Percentiles rank a stretch among this genome's conserved stretches.
phyloP scores from a whole-genome alignment of 192 early-diverging fungal species.

The Backusella macrospora region DNA sequence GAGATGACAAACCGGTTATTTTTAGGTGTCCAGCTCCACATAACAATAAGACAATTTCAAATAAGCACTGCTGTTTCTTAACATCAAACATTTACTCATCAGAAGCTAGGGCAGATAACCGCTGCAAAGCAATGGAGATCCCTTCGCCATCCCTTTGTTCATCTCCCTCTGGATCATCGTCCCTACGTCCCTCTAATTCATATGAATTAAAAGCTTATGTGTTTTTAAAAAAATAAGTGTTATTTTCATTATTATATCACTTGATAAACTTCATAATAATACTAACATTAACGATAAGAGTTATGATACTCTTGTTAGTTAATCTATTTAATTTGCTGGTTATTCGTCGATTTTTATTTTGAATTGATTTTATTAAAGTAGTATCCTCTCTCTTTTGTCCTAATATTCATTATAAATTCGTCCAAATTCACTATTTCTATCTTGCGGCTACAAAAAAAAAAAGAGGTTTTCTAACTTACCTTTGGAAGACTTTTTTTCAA shows the following conservation, averaged over 20 bases:
- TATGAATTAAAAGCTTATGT: background rate
- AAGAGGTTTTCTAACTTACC: no score
- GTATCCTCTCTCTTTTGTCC: background rate
- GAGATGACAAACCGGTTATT: background rate
- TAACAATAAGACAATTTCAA: background rate
- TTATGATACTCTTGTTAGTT: background rate
- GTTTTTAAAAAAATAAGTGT: background rate
- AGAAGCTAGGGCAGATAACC: background rate
- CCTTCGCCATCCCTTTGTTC: background rate
- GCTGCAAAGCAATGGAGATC: background rate
- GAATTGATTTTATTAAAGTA: background rate
- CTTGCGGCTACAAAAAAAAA: constrained; percentile 3
- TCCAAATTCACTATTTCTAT: background rate
- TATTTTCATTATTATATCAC: background rate
- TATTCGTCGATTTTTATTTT: background rate
- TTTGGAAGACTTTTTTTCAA: constrained; percentile 59
- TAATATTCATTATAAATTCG: background rate
- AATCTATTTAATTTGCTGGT: background rate
- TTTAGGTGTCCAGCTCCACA: background rate
- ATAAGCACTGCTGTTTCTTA: background rate
- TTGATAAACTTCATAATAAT: background rate
- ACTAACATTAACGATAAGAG: background rate
- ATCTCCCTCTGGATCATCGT: background rate
- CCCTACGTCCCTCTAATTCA: background rate
- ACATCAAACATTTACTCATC: constrained; percentile 3